Conservation (phyloP, 768 basidiomycete species). For the Crucibulum laeve region DNA sequence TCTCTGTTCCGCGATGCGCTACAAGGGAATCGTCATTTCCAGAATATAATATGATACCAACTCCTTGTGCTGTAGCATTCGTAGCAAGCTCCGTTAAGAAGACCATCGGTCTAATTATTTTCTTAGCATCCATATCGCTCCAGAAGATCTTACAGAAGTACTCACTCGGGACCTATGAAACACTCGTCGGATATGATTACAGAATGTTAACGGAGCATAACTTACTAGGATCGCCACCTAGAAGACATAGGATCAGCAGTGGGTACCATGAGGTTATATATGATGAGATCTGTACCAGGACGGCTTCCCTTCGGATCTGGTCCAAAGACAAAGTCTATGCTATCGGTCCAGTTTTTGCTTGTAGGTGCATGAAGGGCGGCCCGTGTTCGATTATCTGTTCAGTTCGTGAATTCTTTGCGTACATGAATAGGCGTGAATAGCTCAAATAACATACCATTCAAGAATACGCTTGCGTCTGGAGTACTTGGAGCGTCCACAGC, state of each 20-base stretch:
- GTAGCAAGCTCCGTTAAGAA: constrained; percentile 65
- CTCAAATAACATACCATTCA: constrained; percentile 45
- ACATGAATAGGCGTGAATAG: background rate
- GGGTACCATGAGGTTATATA: background rate
- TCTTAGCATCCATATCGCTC: background rate
- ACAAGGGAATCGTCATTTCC: constrained; percentile 69
- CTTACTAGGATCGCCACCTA: background rate
- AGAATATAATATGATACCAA: constrained; percentile 58
- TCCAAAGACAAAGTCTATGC: constrained; percentile 34
- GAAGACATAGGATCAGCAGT: background rate
- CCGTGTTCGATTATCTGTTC: constrained; percentile 46
- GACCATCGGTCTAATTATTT: constrained; percentile 33
- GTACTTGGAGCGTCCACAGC: constrained; percentile 18
- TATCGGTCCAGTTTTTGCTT: constrained; percentile 42
- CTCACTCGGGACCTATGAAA: background rate
- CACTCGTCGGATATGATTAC: too few relatives aligned
- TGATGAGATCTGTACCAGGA: constrained; percentile 7
- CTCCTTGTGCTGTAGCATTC: constrained; percentile 47
- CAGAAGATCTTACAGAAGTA: background rate
- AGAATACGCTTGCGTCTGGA: constrained; percentile 49
- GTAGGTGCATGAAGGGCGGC: constrained; percentile 67
- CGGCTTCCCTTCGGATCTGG: constrained; percentile 21
- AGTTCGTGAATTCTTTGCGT: background rate
- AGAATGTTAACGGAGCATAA: background rate
- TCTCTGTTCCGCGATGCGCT: constrained; percentile 59